Base-by-base conservation (phyloP, 2,329 filamentous ascomycete genomes). In the Fusarium marasasianum region DNA sequence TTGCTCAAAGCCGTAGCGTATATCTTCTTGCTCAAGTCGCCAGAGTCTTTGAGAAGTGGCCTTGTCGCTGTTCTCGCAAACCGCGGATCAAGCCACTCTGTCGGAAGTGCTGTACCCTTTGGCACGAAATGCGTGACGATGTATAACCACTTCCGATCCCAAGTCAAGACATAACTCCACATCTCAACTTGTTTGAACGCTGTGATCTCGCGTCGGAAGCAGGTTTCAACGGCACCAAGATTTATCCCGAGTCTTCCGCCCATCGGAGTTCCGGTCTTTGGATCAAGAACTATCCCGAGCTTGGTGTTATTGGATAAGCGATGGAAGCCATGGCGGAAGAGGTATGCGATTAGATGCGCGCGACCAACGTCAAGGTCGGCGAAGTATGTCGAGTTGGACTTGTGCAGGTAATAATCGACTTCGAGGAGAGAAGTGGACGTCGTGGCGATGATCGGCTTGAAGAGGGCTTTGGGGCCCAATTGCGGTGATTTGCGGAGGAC, bases 131-230 rank as follows among this genome's bases (percentile, higher is more conserved):
- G 54, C 8, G 65, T 48, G 0, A 68, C 41, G 8, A 65, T 50
- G 33, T 66, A 68, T 2, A 68, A 17, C 61, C 65, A 68, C 18
- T 68, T 66, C 5, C 40, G 29, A 48, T 68, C 65, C 65, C 65
- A 68, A 35, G 61, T 43, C 17, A 60, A 29, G 5, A 65, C 40
- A 17, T 56, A 48, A 5, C 45, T 68, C 65, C 65, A 68, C 29
- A 66, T 58, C 18, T 68, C 65, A 3, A 60, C 45, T 0, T n/a
- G 43, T 11, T 64, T n/a, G 2, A 53, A 65, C 1, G 45, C 51
- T 8, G 33, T 38, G 13, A 65, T 41, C n/a, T 66, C 65, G 2
- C 40, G 43, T 38, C 47, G 26, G 13, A 38, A 66, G 13, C n/a
- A 41, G 4, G 31, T 45, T 4, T 47, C 45, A 4, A 68, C 61